Evolutionary conservation across 2,329 filamentous ascomycete species (phyloP).

Genomic region (Akanthomyces muscarius): DNA sequence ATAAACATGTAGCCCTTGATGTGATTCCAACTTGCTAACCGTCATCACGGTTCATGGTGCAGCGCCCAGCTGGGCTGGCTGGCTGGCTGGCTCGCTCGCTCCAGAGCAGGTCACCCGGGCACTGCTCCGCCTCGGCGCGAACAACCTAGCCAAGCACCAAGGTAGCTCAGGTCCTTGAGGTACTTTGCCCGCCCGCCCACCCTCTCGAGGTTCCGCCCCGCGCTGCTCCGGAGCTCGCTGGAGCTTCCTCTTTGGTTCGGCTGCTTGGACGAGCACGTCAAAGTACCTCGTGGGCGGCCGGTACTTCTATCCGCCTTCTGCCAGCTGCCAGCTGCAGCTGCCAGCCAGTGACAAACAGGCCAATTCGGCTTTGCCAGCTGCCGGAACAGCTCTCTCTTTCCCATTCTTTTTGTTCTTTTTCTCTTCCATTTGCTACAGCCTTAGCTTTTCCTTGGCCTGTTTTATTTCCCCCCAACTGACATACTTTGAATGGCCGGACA

Average conservation of each 20-base stretch:
- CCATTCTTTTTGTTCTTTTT: not conserved
- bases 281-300: not conserved
- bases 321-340: not conserved
- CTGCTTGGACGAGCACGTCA: too few species aligned
- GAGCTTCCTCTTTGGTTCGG: not conserved
- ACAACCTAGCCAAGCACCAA: not conserved
- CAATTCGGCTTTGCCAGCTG: constrained; percentile 9
- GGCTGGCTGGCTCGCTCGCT: too few species aligned
- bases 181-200: not conserved
- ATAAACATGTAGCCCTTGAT: too few species aligned
- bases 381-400: not conserved
- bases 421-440: not conserved
- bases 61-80: not conserved
- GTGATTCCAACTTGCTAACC: not conserved
- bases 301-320: not conserved
- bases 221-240: not conserved
- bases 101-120: not conserved
- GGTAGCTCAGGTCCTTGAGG: not conserved
- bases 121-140: not conserved
- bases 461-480: too few species aligned
- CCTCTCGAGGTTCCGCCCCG: not conserved
- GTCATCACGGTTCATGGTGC: not conserved
- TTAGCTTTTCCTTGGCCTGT: too few species aligned
- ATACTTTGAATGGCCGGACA: too few species aligned
- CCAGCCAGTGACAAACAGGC: constrained; percentile 14